phyloP scores from a whole-genome alignment of 176 grass and related monocot genomes.

The Guadua angustifolia region DNA sequence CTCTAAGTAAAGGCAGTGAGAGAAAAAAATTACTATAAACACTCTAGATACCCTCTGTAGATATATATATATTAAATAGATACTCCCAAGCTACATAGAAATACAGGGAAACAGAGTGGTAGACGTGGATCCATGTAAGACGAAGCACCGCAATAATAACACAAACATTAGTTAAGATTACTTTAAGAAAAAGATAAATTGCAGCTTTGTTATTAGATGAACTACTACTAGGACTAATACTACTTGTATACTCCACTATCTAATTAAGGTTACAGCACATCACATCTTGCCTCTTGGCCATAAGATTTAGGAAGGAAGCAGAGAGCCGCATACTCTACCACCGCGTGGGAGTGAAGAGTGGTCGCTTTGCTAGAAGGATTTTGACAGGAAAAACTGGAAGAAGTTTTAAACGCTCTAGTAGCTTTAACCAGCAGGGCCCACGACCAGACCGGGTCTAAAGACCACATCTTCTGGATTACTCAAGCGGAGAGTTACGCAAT shows the following conservation, averaged over 20 bases:
- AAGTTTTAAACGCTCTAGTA: not conserved
- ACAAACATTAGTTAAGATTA: no score
- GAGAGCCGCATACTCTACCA: not conserved
- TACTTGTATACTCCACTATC: not conserved
- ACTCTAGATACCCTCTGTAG: no score
- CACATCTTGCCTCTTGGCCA: not conserved
- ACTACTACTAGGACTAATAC: not conserved
- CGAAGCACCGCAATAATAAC: no score
- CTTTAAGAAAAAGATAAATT: no score
- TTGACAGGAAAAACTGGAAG: not conserved
- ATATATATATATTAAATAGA: no score
- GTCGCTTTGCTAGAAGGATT: not conserved
- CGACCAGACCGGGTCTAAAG: slow-evolving; percentile 26
- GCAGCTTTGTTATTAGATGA: not conserved
- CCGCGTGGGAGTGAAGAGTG: not conserved
- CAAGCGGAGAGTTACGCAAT: not conserved
- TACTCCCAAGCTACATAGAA: no score
- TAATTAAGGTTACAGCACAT: not conserved
- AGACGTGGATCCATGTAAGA: no score
- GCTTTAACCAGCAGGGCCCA: slow-evolving; percentile 6
- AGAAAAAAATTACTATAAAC: no score
- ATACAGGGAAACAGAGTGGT: no score
- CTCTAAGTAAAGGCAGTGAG: no score
- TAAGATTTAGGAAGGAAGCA: not conserved
- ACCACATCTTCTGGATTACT: slow-evolving; percentile 37